These are phyloP conservation scores for Schizochytrium sp. DNA, from an alignment of 108 stramenopile genomes.

Conservation along the genomic window DNA sequence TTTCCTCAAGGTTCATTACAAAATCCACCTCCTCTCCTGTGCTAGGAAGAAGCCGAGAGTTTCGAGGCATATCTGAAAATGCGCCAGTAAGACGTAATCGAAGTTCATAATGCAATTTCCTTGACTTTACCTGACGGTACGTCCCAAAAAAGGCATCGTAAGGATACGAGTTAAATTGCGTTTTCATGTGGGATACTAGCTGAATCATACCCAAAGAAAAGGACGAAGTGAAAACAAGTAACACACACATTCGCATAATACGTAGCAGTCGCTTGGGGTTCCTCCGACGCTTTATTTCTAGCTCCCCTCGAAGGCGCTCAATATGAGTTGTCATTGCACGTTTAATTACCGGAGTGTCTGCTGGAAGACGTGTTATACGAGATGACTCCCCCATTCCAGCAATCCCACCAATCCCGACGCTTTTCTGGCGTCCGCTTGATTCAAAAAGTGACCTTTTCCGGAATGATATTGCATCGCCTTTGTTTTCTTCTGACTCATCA, in stretches of 20 bases:
- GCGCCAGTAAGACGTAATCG: not conserved
- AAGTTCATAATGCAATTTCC: not conserved
- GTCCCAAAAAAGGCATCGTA: not conserved
- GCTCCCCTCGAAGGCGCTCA: constrained; percentile 6
- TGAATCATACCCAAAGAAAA: not conserved
- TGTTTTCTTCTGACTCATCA: too few species aligned
- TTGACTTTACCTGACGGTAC: not conserved
- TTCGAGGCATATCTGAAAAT: not conserved
- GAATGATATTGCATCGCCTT: too few species aligned
- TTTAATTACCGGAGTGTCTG: not conserved
- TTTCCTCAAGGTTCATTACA: too few species aligned
- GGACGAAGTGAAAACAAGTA: not conserved
- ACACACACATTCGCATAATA: not conserved
- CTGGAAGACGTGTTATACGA: not conserved
- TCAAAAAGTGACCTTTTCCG: too few species aligned
- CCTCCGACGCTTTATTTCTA: not conserved
- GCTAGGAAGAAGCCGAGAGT: not conserved
- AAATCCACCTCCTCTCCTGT: too few species aligned
- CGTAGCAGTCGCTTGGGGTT: not conserved
- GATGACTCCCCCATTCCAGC: too few species aligned
- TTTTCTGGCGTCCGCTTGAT: too few species aligned
- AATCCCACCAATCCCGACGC: too few species aligned
- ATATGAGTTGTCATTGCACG: not conserved
- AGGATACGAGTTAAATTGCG: not conserved
- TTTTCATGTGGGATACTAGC: not conserved